Evolutionary conservation across 2,329 filamentous ascomycete genomes (phyloP).

Genomic region (Xylariaceae sp.): DNA sequence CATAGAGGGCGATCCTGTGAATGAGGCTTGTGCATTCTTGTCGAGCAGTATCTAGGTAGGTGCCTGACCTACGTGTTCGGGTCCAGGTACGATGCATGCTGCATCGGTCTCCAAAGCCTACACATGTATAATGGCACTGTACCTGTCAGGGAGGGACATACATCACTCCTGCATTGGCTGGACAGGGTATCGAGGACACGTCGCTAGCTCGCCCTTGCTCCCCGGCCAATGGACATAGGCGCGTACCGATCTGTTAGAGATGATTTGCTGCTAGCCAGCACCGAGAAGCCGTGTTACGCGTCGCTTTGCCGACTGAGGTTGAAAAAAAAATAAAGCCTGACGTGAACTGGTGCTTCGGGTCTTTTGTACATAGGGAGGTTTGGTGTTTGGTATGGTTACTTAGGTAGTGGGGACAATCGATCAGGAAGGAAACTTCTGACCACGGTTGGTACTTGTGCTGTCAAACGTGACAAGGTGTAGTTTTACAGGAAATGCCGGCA

Average conservation of each 20-base stretch:
- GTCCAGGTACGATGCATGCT: slow-evolving; percentile 18
- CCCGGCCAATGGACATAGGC: too few relatives aligned
- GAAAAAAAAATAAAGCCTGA: slow-evolving; percentile 7
- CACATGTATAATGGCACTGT: too few relatives aligned
- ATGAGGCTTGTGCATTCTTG: too few relatives aligned
- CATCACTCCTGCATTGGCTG: background rate
- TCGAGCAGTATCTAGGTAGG: too few relatives aligned
- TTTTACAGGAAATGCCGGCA: too few relatives aligned
- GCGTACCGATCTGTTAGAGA: slow-evolving; percentile 3
- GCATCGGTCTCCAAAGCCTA: too few relatives aligned
- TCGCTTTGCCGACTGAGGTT: slow-evolving; percentile 2
- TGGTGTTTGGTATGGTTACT: slow-evolving; percentile 16
- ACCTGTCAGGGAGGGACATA: too few relatives aligned
- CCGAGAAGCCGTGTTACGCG: background rate
- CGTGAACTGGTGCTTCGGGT: slow-evolving; percentile 9
- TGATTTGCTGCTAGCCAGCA: slow-evolving; percentile 5
- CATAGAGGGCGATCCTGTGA: slow-evolving; percentile 11
- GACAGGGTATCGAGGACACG: slow-evolving; percentile 6
- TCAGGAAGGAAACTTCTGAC: background rate
- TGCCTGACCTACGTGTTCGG: too few relatives aligned
- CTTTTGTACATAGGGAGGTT: slow-evolving; percentile 9
- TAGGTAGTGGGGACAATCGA: slow-evolving; percentile 9
- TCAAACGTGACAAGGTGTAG: too few relatives aligned
- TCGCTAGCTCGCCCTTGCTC: slow-evolving; percentile 8
- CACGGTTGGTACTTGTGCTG: too few relatives aligned